These are phyloP conservation scores for Guillardia theta DNA, from an alignment of 78 protist species.

Conservation along the genomic window DNA sequence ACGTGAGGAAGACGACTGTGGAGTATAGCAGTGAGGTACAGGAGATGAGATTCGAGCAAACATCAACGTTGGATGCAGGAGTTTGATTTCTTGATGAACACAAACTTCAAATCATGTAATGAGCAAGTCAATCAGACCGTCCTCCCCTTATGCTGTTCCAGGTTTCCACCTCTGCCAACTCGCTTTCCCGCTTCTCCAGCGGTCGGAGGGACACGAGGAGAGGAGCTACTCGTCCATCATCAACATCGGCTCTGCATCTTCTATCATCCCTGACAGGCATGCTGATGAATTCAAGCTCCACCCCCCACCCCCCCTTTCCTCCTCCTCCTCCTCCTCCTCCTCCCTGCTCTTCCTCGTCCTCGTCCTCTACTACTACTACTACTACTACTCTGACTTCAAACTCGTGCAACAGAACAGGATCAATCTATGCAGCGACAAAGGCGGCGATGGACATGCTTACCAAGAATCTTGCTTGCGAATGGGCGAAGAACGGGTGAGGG, in stretches of 20 bases:
- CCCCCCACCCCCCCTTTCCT: not conserved
- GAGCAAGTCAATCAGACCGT: not conserved
- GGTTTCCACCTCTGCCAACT: conserved; percentile 11
- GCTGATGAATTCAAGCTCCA: not conserved
- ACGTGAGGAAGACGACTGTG: not conserved
- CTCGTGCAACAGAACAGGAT: too few species aligned
- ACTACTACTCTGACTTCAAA: too few species aligned
- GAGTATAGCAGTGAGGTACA: too few species aligned
- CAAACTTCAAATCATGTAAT: not conserved
- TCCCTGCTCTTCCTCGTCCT: too few species aligned
- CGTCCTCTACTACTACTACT: too few species aligned
- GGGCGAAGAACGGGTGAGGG: too few species aligned
- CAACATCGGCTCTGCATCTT: conserved; percentile 10
- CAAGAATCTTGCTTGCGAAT: not conserved
- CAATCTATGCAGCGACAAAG: not conserved
- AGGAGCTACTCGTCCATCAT: not conserved
- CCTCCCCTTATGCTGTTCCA: not conserved
- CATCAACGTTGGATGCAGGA: not conserved
- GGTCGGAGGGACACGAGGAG: not conserved
- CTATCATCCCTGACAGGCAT: not conserved
- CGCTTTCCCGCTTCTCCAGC: not conserved
- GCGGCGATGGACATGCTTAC: conserved; percentile 22
- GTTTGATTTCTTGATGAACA: not conserved
- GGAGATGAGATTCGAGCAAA: too few species aligned
- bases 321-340: not conserved